Base-by-base conservation (phyloP, 352 stramenopile genomes). In the Pythium rhizo-oryzae region DNA sequence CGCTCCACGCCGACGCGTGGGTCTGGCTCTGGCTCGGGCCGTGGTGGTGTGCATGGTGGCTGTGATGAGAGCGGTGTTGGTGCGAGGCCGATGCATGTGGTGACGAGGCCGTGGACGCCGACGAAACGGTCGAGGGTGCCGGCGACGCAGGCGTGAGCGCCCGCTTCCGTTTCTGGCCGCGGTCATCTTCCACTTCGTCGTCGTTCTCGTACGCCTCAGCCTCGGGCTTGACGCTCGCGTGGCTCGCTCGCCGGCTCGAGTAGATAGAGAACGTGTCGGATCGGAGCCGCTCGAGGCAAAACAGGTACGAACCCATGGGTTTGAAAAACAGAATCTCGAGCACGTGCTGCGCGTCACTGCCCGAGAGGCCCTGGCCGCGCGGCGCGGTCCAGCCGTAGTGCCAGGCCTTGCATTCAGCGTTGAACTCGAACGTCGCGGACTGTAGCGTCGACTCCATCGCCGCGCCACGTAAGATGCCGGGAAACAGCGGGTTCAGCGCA, bases 371-470 rank as follows among this genome's bases (percentile, higher is more conserved):
- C 49, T 94, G 86, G 0, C 86, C 86, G 24, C 86, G 84, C 11
- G 86, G 86, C 0, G 86, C 84, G 1, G 86, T 91, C 86, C 86
- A 97, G 12, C 90, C 90, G 21, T 97, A 96, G 65, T 97, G 90
- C 90, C 90, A 97, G 0, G 85, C 90, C 71, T 96, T 96, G 65
- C 86, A 93, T 59, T 94, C 84, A 4, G 82, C 78, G 44, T 97
- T 97, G 66, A 97, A 96, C 71, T 96, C 87, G 44, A 96, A 96
- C 60, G 91, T 92, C 35, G 86, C 85, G 12, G 85, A 92, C 62
- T 93, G 85, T 0, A 83, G 84, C 33, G 85, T 83, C 19, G 82
- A 88, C 46, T 95, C 87, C 84, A 92, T 93, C 9, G 85, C 82
- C 5, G 87, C 85, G 28, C 85, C 84, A 35, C 86, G 84, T 18